Percentiles rank a stretch among this genome's conserved stretches.
Conservation (phyloP, 345 rosid genomes). For the Dipteronia sinensis region DNA sequence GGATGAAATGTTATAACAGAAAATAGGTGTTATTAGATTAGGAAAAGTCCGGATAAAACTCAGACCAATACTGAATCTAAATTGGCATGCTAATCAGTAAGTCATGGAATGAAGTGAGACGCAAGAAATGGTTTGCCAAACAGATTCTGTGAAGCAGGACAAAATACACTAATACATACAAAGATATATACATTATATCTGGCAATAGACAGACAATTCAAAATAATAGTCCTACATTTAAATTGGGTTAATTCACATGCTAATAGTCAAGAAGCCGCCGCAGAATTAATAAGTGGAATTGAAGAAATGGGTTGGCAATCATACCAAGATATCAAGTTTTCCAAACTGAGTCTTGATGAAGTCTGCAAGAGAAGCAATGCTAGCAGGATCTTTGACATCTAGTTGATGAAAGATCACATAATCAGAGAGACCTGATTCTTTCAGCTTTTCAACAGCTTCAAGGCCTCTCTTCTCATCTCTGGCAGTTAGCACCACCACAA, state of each 20-base stretch:
- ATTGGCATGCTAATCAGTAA: neutral
- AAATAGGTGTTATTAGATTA: too few relatives aligned
- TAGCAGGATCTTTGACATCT: constrained; percentile 21
- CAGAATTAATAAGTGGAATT: too few relatives aligned
- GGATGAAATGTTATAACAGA: too few relatives aligned
- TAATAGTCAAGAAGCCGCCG: neutral
- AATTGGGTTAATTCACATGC: neutral
- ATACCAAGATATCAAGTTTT: constrained; percentile 31
- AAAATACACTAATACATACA: too few relatives aligned
- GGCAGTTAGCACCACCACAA: constrained; percentile 28
- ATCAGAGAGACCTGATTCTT: constrained; percentile 20
- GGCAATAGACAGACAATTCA: too few relatives aligned
- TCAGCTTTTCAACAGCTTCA: constrained; percentile 24
- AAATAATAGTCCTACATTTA: too few relatives aligned
- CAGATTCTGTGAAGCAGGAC: too few relatives aligned
- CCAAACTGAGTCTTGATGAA: constrained; percentile 22
- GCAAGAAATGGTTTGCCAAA: neutral
- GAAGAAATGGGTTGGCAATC: neutral
- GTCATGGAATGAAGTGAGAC: neutral
- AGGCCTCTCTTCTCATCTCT: constrained; percentile 33
- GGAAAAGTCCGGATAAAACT: too few relatives aligned
- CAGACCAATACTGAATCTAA: too few relatives aligned
- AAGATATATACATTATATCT: too few relatives aligned
- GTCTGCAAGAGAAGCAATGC: constrained; percentile 28
- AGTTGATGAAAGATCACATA: constrained; percentile 30